These are phyloP conservation scores for Malus hybrid DNA, from an alignment of 331 rosid species.

Conservation along the genomic window DNA sequence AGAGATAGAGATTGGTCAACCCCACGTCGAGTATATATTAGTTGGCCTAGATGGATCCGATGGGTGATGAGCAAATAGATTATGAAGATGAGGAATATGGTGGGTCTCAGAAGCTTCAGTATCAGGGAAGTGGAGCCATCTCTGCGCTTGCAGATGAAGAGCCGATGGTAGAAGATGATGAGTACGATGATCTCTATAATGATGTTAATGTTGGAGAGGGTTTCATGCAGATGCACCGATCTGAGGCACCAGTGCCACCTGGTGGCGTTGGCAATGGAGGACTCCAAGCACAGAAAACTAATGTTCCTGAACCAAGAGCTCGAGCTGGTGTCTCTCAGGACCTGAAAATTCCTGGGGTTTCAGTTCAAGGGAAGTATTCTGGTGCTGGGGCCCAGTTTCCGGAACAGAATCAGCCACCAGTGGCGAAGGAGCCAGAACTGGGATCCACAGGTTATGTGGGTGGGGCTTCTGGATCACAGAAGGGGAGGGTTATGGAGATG, in stretches of 20 bases:
- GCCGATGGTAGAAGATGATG: constrained; percentile 42
- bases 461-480: constrained; percentile 18
- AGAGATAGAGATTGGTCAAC: constrained; percentile 7
- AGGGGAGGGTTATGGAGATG: constrained; percentile 24
- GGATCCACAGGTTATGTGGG: constrained; percentile 10
- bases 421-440: constrained; percentile 17
- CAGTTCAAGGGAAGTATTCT: constrained; percentile 22
- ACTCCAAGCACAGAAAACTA: constrained; percentile 27
- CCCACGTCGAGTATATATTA: background rate
- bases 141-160: constrained; percentile 51
- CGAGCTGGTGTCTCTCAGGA: constrained; percentile 18
- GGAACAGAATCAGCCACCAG: constrained; percentile 17
- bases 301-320: constrained; percentile 16
- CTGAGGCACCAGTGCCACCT: constrained; percentile 23
- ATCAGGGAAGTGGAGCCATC: constrained; percentile 42
- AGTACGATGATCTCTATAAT: constrained; percentile 50
- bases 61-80: constrained; percentile 38
- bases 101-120: constrained; percentile 38
- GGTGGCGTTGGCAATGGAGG: constrained; percentile 25
- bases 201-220: constrained; percentile 59
- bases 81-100: constrained; percentile 46
- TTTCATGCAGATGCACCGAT: constrained; percentile 36
- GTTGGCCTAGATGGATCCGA: constrained; percentile 12
- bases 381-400: constrained; percentile 19
- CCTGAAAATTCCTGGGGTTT: constrained; percentile 22